phyloP scores from a whole-genome alignment of 352 stramenopile genomes.

The Globisporangium barbulae region DNA sequence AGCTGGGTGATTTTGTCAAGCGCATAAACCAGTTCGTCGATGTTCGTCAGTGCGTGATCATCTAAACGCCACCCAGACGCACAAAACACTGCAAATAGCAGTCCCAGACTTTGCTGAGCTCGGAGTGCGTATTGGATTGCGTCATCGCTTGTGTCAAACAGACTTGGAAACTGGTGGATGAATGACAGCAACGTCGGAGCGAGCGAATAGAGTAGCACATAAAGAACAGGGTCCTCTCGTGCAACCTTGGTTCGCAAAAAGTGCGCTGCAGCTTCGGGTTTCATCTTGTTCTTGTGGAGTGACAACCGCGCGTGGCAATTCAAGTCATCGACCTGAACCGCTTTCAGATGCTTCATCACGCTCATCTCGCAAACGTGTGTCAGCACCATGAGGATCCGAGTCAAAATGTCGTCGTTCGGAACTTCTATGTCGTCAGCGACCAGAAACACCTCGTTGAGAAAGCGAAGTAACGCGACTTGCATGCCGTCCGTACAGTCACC shows the following conservation, averaged over 20 bases:
- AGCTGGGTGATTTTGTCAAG: slow-evolving; percentile 41
- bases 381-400: slow-evolving; percentile 31
- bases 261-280: slow-evolving; percentile 19
- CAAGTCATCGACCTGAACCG: slow-evolving; percentile 41
- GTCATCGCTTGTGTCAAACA: slow-evolving; percentile 35
- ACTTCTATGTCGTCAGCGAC: slow-evolving; percentile 51
- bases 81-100: slow-evolving; percentile 32
- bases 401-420: slow-evolving; percentile 36
- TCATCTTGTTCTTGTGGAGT: slow-evolving; percentile 48
- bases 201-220: slow-evolving; percentile 37
- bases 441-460: slow-evolving; percentile 59
- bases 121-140: slow-evolving; percentile 13
- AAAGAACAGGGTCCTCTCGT: slow-evolving; percentile 32
- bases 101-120: slow-evolving; percentile 26
- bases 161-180: slow-evolving; percentile 47
- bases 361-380: slow-evolving; percentile 27
- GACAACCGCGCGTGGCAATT: slow-evolving; percentile 39
- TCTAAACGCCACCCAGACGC: slow-evolving; percentile 35
- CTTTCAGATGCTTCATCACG: slow-evolving; percentile 33
- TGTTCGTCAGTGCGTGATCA: slow-evolving; percentile 21
- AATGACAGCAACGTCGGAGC: slow-evolving; percentile 48
- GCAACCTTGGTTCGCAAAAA: slow-evolving; percentile 27
- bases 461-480: slow-evolving; percentile 48
- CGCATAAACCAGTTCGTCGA: slow-evolving; percentile 45
- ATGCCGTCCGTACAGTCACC: slow-evolving; percentile 45